phyloP scores from a whole-genome alignment of 2,329 filamentous ascomycete species.

The Domatiomyces catenatus region DNA sequence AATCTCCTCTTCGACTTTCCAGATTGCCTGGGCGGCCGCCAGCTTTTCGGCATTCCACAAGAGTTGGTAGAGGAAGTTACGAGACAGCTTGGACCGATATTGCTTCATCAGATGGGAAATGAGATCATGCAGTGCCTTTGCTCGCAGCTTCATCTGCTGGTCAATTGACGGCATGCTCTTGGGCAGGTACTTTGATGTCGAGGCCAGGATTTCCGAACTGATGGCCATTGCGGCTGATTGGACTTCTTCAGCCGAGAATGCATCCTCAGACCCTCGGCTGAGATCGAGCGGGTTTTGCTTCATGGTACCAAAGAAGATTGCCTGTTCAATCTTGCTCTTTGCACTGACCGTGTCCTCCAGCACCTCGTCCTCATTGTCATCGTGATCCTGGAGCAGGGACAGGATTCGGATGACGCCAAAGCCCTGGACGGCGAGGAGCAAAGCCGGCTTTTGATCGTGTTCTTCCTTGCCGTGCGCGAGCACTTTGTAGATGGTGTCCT shows the following conservation, averaged over 20 bases:
- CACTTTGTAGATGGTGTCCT: constrained; percentile 34
- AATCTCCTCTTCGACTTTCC: constrained; percentile 63
- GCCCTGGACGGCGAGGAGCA: constrained; percentile 40
- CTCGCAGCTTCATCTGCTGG: constrained; percentile 59
- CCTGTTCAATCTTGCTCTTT: constrained; percentile 83
- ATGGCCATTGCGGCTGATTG: constrained; percentile 61
- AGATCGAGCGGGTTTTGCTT: constrained; percentile 81
- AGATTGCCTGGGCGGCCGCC: constrained; percentile 61
- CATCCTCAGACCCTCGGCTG: constrained; percentile 47
- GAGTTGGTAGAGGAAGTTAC: constrained; percentile 58
- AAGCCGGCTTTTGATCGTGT: constrained; percentile 25
- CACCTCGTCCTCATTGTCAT: constrained; percentile 34
- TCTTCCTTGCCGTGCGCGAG: constrained; percentile 36
- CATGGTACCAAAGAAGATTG: constrained; percentile 76
- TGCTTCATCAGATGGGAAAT: constrained; percentile 54
- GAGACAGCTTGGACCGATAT: constrained; percentile 48
- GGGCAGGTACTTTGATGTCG: constrained; percentile 58
- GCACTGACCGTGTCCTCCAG: constrained; percentile 49
- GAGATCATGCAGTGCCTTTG: constrained; percentile 58
- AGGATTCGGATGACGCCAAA: constrained; percentile 39
- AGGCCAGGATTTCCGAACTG: constrained; percentile 68
- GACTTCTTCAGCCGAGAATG: constrained; percentile 55
- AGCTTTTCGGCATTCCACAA: constrained; percentile 87
- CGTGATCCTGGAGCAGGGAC: constrained; percentile 24
- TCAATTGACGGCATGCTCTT: constrained; percentile 61